Conservation (phyloP, 2,329 filamentous ascomycete genomes). For the Scedosporium apiospermum region DNA sequence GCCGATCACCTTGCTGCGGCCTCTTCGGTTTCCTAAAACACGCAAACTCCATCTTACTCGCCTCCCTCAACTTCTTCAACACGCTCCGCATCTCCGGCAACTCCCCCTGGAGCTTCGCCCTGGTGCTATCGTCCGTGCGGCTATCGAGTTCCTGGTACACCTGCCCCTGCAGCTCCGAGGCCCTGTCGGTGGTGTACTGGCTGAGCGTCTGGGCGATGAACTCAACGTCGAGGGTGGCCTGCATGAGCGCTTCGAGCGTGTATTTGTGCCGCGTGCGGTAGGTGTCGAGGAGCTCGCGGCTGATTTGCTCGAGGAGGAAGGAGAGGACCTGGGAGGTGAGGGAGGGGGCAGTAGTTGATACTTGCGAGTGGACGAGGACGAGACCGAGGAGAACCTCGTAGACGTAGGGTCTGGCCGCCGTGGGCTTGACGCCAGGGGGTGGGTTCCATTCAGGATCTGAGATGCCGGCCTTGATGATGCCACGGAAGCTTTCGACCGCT, state of each 20-base stretch:
- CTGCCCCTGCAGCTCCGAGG: conserved; percentile 72
- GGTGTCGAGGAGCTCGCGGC: conserved; percentile 67
- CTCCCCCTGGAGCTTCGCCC: conserved; percentile 72
- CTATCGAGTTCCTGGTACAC: conserved; percentile 88
- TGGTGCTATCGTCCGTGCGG: conserved; percentile 79
- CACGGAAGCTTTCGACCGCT: conserved; percentile 55
- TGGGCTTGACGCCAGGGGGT: conserved; percentile 44
- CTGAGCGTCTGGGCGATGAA: conserved; percentile 91
- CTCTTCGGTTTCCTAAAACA: conserved; percentile 63
- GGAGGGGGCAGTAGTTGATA: conserved; percentile 66
- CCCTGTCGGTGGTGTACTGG: conserved; percentile 78
- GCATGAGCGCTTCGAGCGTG: conserved; percentile 76
- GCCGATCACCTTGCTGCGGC: conserved; percentile 10
- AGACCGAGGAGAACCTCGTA: conserved; percentile 78
- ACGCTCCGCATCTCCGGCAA: conserved; percentile 81
- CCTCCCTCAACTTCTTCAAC: conserved; percentile 74
- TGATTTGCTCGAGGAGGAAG: conserved; percentile 75
- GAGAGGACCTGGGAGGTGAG: conserved; percentile 76
- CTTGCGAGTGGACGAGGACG: conserved; percentile 86
- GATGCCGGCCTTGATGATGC: conserved; percentile 66
- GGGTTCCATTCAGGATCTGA: conserved; percentile 64
- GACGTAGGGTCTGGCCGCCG: conserved; percentile 76
- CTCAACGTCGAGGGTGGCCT: conserved; percentile 94
- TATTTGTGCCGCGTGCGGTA: conserved; percentile 63
- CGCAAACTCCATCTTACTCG: conserved; percentile 78